Evolutionary conservation across 2,329 filamentous ascomycete species (phyloP).

Genomic region (Colletotrichum plurivorum): DNA sequence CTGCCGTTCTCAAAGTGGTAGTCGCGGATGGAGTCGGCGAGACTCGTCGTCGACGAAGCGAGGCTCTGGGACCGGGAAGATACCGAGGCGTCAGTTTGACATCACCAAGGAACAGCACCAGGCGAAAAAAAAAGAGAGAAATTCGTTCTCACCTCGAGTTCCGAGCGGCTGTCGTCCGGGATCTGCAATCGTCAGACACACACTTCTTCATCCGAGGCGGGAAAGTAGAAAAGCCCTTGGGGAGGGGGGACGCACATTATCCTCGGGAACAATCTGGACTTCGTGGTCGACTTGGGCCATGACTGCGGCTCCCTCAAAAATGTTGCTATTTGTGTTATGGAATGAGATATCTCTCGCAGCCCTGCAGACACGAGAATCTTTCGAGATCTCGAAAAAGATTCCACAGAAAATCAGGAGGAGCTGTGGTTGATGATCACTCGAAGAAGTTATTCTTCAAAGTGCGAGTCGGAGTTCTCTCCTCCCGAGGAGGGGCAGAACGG

Average conservation of each 20-base stretch:
- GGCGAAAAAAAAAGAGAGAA: too few relatives aligned
- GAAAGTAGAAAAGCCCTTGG: too few relatives aligned
- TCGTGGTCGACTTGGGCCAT: slow-evolving; percentile 6
- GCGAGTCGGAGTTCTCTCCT: too few relatives aligned
- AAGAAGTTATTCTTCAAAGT: too few relatives aligned
- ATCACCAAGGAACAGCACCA: too few relatives aligned
- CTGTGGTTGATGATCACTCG: too few relatives aligned
- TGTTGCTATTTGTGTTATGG: too few relatives aligned
- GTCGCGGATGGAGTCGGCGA: slow-evolving; percentile 13
- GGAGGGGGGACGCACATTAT: neutral
- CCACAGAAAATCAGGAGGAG: too few relatives aligned
- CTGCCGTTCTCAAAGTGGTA: slow-evolving; percentile 29
- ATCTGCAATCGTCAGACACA: neutral
- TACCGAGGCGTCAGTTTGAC: neutral
- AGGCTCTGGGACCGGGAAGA: neutral
- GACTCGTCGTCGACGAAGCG: slow-evolving; percentile 3
- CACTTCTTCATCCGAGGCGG: neutral
- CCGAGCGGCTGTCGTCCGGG: neutral
- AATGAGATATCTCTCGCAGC: too few relatives aligned
- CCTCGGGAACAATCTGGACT: slow-evolving; percentile 8
- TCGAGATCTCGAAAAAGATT: too few relatives aligned
- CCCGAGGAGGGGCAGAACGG: too few relatives aligned
- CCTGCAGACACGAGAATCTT: too few relatives aligned
- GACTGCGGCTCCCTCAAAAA: neutral
- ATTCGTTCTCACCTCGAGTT: neutral